Base-by-base conservation (phyloP, 306 rosid species). In the Vicia villosa region DNA sequence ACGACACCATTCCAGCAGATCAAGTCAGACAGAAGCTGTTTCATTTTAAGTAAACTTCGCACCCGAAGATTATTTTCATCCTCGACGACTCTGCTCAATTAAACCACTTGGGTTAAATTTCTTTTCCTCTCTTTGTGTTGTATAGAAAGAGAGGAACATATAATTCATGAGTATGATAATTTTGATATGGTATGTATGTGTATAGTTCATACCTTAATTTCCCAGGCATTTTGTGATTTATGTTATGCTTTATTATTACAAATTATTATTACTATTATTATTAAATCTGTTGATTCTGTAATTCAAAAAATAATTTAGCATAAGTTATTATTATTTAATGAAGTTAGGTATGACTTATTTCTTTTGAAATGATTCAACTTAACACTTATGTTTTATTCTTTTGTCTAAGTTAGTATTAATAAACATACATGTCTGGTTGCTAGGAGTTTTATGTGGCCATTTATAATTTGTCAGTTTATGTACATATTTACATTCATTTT, bases 161-260 rank as follows among this genome's bases (percentile, higher is more conserved):
- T 70, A 74, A 78, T 83, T 82, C 57, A 56, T 74, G 81, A 62
- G 74, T 80, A 82, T 81, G 82, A 66, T 84, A 63, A 72, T 75
- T 75, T 75, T 75, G 79, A 70, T 80, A 78, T 85, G 84, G 68
- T 86, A 62, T 80, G 84, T 83, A 74, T 86, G 91, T 89, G 88
- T 87, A 89, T 87, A 89, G 90, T 82, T 85, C 87, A 77, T 70
- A 79, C 72, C 81, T 54, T 74, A 79, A 79, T 74, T 64, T 77
- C 76, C 83, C 85, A 47, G 83, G 82, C 55, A 68, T 66, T 67
- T 74, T 75, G 69, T 79, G 72, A 83, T 87, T 83, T 73, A 81
- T 81, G 81, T 70, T 80, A 63, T 78, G 77, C 76, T 84, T 76
- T 54, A 82, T 47, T 21, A 52, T 28, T 17, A 21, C 4, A 10